These are phyloP conservation scores for Peterozyma xylosa DNA, from an alignment of 805 yeast genomes.

Conservation along the genomic window DNA sequence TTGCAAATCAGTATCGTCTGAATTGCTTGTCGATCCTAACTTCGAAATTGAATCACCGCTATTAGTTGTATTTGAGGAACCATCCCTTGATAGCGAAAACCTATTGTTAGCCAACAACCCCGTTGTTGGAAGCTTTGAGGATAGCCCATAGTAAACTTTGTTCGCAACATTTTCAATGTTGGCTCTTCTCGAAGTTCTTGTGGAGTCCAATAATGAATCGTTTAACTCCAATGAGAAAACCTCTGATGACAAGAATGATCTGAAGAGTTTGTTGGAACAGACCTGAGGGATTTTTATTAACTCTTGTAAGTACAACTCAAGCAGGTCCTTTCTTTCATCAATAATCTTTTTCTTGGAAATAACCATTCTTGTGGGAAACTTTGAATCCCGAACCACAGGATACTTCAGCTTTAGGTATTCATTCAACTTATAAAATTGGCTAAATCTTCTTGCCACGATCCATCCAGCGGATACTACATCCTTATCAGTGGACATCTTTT, in stretches of 20 bases:
- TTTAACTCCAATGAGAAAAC: constrained; percentile 31
- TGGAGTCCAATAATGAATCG: constrained; percentile 5
- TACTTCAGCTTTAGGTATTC: constrained; percentile 50
- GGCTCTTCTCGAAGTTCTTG: constrained; percentile 3
- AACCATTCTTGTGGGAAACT: constrained; percentile 54
- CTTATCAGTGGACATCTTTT: constrained; percentile 29
- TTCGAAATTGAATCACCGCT: constrained; percentile 9
- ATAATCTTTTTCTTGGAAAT: constrained; percentile 64
- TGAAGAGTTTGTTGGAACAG: constrained; percentile 64
- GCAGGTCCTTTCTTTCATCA: constrained; percentile 52
- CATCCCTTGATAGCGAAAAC: not conserved
- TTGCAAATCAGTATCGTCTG: constrained; percentile 29
- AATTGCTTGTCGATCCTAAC: constrained; percentile 9
- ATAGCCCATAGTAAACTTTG: constrained; percentile 22
- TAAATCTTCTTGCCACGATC: constrained; percentile 86
- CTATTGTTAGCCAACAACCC: not conserved
- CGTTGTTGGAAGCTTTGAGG: constrained; percentile 2
- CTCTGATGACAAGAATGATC: constrained; percentile 74
- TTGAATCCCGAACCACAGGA: constrained; percentile 38
- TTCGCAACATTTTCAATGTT: constrained; percentile 26
- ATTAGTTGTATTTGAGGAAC: constrained; percentile 1
- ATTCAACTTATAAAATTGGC: constrained; percentile 72
- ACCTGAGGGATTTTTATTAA: constrained; percentile 58
- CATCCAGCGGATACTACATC: constrained; percentile 59
- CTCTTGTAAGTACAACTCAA: constrained; percentile 55